Base-by-base conservation (phyloP, 1,284 basidiomycete species). In the Puccinia coronata region DNA sequence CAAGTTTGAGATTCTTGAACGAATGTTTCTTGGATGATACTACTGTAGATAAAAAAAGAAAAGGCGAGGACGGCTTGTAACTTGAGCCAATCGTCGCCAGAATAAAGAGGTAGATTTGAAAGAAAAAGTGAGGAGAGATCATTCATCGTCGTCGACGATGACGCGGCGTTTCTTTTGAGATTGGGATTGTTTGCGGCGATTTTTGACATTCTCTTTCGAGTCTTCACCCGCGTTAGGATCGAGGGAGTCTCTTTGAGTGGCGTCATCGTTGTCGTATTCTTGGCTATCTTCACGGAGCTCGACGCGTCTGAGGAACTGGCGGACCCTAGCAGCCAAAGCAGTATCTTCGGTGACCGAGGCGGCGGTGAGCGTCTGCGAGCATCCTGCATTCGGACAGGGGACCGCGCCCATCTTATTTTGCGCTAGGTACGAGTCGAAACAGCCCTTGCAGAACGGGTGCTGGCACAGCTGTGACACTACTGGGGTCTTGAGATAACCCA, bases 371-470 rank as follows among this genome's bases (percentile, higher is more conserved):
- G 25, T 49, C 39, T 51, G 14, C 41, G 43, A 51, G 39, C 79
- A 81, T 73, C 79, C 79, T 20, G 71, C 23, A 18, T 61, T 51
- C 39, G 79, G 70, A 74, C 79, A 81, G 34, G 12, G 20, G 0
- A 74, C 59, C 12, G 36, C 36, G 2, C 2, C 31, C 14, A 47
- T 28, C 6, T 55, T 18, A 28, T 61, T 73, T 49, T 81, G 79
- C 12, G 28, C 20, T 8, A 81, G 39, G 34, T 81, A 73, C 6
- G 59, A 20, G 12, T 73, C 47, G 63, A 81, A 81, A 55, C 79
- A 81, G 4, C 11, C 43, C 63, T 74, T 55, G 43, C 79, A 81
- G 69, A 81, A 74, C 49, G 79, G 23, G 25, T 81, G 79, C 18
- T 25, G 25, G 39, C 79, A 81, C 25, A 53, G 14, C n/a, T 73